These are phyloP conservation scores for Arthroderma sp. DNA, from an alignment of 2,329 filamentous ascomycete genomes.

Conservation along the genomic window DNA sequence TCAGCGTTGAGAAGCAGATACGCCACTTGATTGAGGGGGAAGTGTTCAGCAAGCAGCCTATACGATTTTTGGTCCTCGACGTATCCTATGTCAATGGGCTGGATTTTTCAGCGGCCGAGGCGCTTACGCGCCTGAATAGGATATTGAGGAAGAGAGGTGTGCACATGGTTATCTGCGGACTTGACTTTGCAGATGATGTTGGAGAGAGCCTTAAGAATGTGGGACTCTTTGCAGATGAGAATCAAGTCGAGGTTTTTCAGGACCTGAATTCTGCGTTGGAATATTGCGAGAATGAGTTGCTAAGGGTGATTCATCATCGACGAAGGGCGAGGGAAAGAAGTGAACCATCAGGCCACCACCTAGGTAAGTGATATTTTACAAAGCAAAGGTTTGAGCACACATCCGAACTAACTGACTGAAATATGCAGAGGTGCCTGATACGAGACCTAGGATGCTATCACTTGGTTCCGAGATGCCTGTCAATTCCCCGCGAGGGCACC, in stretches of 20 bases:
- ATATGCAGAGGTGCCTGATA: neutral
- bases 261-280: constrained; percentile 89
- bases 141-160: constrained; percentile 66
- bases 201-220: constrained; percentile 71
- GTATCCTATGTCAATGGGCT: constrained; percentile 80
- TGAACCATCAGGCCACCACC: constrained; percentile 1
- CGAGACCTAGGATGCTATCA: neutral
- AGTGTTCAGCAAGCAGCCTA: constrained; percentile 61
- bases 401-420: neutral
- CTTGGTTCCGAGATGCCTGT: constrained; percentile 20
- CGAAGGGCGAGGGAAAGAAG: constrained; percentile 30
- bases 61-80: constrained; percentile 82
- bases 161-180: constrained; percentile 67
- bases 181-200: constrained; percentile 62
- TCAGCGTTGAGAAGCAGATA: constrained; percentile 83
- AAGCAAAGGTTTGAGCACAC: too few relatives aligned
- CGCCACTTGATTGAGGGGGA: constrained; percentile 70
- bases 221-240: constrained; percentile 61
- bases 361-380: constrained; percentile 3
- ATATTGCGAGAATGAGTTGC: constrained; percentile 83
- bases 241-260: constrained; percentile 67
- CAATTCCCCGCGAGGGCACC: constrained; percentile 67
- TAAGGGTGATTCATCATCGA: constrained; percentile 66
- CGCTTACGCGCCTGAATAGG: constrained; percentile 82
- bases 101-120: constrained; percentile 92